Conservation (phyloP, 1,284 basidiomycete genomes). For the Cyathus pygmaeus region DNA sequence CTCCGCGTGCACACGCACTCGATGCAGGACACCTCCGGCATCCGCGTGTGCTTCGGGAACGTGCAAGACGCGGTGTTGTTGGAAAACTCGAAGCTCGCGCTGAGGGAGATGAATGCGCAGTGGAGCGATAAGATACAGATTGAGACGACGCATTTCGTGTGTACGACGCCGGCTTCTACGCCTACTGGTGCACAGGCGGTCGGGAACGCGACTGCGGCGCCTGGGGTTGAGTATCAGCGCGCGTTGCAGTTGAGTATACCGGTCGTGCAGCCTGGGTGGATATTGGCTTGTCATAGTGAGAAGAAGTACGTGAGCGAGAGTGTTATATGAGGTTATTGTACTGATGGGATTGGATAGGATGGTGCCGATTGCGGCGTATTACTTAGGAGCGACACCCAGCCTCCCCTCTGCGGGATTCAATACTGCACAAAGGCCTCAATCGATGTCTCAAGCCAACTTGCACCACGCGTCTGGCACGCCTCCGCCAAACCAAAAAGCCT, state of each 20-base stretch:
- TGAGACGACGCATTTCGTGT: slow-evolving; percentile 96
- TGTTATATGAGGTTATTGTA: too few species aligned
- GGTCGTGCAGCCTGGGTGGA: slow-evolving; percentile 91
- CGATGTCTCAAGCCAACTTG: slow-evolving; percentile 75
- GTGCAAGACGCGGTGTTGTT: slow-evolving; percentile 81
- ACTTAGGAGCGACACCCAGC: slow-evolving; percentile 74
- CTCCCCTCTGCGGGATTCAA: slow-evolving; percentile 58
- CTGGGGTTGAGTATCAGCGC: slow-evolving; percentile 89
- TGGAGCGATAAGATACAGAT: slow-evolving; percentile 95
- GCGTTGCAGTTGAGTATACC: slow-evolving; percentile 91
- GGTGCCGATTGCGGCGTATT: slow-evolving; percentile 85
- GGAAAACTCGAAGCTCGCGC: slow-evolving; percentile 80
- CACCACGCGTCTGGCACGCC: slow-evolving; percentile 52
- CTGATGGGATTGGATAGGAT: slow-evolving; percentile 78
- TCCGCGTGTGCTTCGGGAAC: slow-evolving; percentile 91
- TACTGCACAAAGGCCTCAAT: slow-evolving; percentile 64
- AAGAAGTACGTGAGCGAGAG: slow-evolving; percentile 86
- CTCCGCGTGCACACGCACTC: slow-evolving; percentile 89
- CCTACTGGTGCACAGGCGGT: slow-evolving; percentile 67
- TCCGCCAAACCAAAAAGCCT: slow-evolving; percentile 46
- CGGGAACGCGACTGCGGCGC: slow-evolving; percentile 60
- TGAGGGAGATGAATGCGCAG: slow-evolving; percentile 85
- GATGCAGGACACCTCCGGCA: slow-evolving; percentile 92
- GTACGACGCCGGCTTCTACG: slow-evolving; percentile 83
- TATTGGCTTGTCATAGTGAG: slow-evolving; percentile 85